Base-by-base conservation (phyloP, 2,329 filamentous ascomycete genomes). In the Raffaelea albimanens region DNA sequence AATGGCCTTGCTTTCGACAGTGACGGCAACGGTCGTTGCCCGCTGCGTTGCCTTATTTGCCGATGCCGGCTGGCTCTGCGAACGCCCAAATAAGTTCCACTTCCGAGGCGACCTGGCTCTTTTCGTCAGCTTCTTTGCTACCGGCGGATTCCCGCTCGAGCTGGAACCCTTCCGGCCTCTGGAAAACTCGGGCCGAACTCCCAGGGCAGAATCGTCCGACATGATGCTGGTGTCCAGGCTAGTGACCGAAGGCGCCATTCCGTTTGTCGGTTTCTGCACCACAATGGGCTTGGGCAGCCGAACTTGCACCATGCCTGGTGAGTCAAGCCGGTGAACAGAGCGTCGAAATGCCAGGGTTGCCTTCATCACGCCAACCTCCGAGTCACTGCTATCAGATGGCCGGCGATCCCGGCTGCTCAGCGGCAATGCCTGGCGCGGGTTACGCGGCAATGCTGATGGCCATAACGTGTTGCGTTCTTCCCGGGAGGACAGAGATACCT, bases 11-110 rank as follows among this genome's bases (percentile, higher is more conserved):
- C 65, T 58, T 40, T 72, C 68, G n/a, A 74, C 68, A 1, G 74
- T 67, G 2, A 72, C 70, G 1, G 70, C 58, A n/a, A 76, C 67
- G 2, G 63, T 56, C 4, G 62, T 55, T 5, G 62, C 56, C 8
- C 62, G 58, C 21, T 68, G 64, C 5, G 64, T 57, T 42, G 66
- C 66, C 50, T 67, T 68, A 49, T 69, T 71, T 3, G 56, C 45
- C 4, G 51, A 54, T 5, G 60, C 58, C 3, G 68, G 56, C 39
- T 69, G 65, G 33, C 61, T 69, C 25, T 77, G 73, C 0, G 74
- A 74, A 42, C 77, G 69, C 43, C 78, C 71, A 54, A 83, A 83
- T 13, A 82, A 59, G 52, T 81, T 82, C 80, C 80, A 83, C 54
- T 75, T 80, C 8, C 74, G 70, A 21, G 78, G 77, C 22, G 75